Conservation (phyloP, 306 rosid genomes). For the Ammopiptanthus mongolicus region DNA sequence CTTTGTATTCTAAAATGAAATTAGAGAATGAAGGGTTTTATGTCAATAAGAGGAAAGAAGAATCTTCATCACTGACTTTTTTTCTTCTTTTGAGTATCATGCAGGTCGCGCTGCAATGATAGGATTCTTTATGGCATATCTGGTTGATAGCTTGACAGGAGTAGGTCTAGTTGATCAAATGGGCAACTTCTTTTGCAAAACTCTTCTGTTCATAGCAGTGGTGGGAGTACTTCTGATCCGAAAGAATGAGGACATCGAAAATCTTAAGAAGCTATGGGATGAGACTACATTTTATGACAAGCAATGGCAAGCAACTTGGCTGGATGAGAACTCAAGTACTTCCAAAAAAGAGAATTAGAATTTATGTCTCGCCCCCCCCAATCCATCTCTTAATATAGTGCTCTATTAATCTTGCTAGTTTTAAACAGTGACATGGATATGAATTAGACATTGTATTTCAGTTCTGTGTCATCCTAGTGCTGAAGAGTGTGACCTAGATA, state of each 20-base stretch:
- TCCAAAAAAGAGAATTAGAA: slow-evolving; percentile 45
- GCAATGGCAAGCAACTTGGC: slow-evolving; percentile 99
- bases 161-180: slow-evolving; percentile 96
- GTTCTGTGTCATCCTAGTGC: slow-evolving; percentile 11
- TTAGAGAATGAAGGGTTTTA: background rate
- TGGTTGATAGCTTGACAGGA: slow-evolving; percentile 98
- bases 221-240: slow-evolving; percentile 84
- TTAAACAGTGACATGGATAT: slow-evolving; percentile 24
- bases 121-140: slow-evolving; percentile 87
- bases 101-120: slow-evolving; percentile 51
- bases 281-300: slow-evolving; percentile 95
- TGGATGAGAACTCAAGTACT: slow-evolving; percentile 60
- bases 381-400: slow-evolving; percentile 6
- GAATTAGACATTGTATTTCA: slow-evolving; percentile 16
- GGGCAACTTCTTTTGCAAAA: slow-evolving; percentile 93
- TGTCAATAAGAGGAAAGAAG: background rate
- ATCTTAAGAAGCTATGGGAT: slow-evolving; percentile 68
- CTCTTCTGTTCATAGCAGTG: slow-evolving; percentile 79
- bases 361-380: background rate
- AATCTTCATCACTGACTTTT: background rate
- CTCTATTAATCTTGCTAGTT: slow-evolving; percentile 3
- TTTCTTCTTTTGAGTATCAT: background rate
- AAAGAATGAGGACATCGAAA: slow-evolving; percentile 86
- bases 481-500: slow-evolving; percentile 6
- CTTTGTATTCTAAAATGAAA: slow-evolving; percentile 4